Percentiles rank a stretch among this genome's conserved stretches.
Conservation (phyloP, 129 eudicot species). For the Kitagawia praeruptora region DNA sequence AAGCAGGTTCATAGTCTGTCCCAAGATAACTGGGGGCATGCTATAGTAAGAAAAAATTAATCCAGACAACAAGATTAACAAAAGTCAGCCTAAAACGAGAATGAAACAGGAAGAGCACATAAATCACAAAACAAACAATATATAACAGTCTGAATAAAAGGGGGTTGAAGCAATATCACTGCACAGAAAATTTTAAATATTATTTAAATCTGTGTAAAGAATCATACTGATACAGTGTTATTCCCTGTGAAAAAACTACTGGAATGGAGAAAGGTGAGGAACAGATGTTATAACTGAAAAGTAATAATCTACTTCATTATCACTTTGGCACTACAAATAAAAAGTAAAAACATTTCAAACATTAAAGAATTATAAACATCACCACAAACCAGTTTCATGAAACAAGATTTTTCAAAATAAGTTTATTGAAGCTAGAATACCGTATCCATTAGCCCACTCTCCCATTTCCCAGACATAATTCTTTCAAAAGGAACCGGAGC, state of each 20-base stretch:
- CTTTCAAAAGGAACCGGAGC: constrained; percentile 83
- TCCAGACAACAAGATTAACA: background rate
- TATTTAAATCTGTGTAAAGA: background rate
- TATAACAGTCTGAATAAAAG: background rate
- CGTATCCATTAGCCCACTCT: constrained; percentile 25
- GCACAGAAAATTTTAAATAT: background rate
- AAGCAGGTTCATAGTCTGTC: no score
- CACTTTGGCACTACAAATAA: background rate
- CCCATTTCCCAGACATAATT: constrained; percentile 21
- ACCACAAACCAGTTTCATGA: background rate
- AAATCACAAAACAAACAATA: background rate
- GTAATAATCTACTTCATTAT: background rate
- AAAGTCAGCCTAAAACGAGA: background rate
- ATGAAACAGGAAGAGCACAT: background rate
- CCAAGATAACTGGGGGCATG: background rate
- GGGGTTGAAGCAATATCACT: background rate
- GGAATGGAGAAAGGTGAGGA: background rate
- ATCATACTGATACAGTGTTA: background rate
- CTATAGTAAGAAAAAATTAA: background rate
- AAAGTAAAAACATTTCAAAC: background rate
- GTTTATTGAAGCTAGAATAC: constrained; percentile 21
- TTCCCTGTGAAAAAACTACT: background rate
- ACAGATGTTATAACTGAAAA: no score
- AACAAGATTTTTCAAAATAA: background rate
- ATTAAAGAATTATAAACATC: background rate